phyloP scores from a whole-genome alignment of 2,329 filamentous ascomycete species.

The Blastomyces parvus region DNA sequence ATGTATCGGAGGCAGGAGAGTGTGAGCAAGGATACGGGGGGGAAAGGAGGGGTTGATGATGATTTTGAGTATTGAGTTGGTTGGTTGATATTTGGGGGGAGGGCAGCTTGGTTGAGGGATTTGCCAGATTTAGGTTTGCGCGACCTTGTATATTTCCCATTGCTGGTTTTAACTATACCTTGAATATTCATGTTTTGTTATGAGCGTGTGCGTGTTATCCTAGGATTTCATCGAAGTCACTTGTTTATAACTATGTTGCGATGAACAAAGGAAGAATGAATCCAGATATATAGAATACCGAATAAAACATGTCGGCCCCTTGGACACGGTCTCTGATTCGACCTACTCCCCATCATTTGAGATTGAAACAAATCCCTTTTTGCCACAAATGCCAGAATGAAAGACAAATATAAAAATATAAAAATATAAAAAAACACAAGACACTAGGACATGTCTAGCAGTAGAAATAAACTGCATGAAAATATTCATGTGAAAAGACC shows the following conservation, averaged over 20 bases:
- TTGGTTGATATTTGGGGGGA: neutral
- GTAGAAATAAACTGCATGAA: neutral
- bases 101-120: neutral
- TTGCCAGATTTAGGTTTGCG: neutral
- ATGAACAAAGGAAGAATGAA: neutral
- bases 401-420: neutral
- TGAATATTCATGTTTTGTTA: neutral
- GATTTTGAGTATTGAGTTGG: slow-evolving; percentile 80
- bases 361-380: neutral
- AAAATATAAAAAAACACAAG: neutral
- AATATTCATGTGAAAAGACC: neutral
- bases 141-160: neutral
- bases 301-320: no score
- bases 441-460: neutral
- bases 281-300: neutral
- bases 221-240: neutral
- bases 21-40: slow-evolving; percentile 70
- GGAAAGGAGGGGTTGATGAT: slow-evolving; percentile 86
- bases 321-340: neutral
- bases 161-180: neutral
- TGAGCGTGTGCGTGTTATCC: no score
- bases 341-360: neutral
- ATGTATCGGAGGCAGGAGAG: slow-evolving; percentile 97
- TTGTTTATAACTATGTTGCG: neutral
- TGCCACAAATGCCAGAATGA: neutral